A percentile compares a stretch with the other conserved stretches of the same genome.
Evolutionary conservation across 306 rosid species (phyloP).

Genomic region (Fagus crenata): DNA sequence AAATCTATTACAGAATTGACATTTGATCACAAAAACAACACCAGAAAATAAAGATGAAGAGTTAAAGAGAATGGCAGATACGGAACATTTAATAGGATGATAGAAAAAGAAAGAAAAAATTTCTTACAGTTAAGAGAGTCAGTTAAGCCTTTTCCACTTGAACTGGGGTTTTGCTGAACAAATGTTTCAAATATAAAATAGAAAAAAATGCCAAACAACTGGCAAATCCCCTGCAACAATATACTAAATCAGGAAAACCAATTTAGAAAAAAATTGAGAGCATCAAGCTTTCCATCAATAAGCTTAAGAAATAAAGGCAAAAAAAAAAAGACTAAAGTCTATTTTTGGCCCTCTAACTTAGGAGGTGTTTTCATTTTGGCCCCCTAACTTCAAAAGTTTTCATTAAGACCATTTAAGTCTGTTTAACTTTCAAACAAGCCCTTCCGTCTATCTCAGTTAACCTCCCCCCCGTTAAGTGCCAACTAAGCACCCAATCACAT

Average conservation of each 20-base stretch:
- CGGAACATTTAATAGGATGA: neutral
- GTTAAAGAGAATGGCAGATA: slow-evolving; percentile 9
- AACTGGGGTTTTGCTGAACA: slow-evolving; percentile 67
- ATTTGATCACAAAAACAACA: neutral
- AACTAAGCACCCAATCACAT: too few relatives aligned
- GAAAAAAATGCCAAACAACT: slow-evolving; percentile 81
- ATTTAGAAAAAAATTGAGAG: slow-evolving; percentile 37
- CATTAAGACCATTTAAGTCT: too few relatives aligned
- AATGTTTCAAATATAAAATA: slow-evolving; percentile 73
- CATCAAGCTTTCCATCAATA: slow-evolving; percentile 27
- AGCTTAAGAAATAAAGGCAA: slow-evolving; percentile 12
- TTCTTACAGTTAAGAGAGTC: slow-evolving; percentile 75
- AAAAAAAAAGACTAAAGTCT: neutral
- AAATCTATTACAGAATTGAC: slow-evolving; percentile 10
- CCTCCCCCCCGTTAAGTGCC: too few relatives aligned
- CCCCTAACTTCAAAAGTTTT: too few relatives aligned
- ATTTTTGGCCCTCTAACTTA: too few relatives aligned
- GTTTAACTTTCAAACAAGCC: too few relatives aligned
- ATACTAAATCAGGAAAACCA: slow-evolving; percentile 59
- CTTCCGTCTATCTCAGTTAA: too few relatives aligned
- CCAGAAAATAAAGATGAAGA: neutral
- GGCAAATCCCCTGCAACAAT: slow-evolving; percentile 94
- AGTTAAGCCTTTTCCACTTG: slow-evolving; percentile 65
- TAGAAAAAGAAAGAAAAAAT: slow-evolving; percentile 1
- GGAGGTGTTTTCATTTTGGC: too few relatives aligned